These are phyloP conservation scores for Phytophthora agathidicida DNA, from an alignment of 352 stramenopile species.

Conservation along the genomic window DNA sequence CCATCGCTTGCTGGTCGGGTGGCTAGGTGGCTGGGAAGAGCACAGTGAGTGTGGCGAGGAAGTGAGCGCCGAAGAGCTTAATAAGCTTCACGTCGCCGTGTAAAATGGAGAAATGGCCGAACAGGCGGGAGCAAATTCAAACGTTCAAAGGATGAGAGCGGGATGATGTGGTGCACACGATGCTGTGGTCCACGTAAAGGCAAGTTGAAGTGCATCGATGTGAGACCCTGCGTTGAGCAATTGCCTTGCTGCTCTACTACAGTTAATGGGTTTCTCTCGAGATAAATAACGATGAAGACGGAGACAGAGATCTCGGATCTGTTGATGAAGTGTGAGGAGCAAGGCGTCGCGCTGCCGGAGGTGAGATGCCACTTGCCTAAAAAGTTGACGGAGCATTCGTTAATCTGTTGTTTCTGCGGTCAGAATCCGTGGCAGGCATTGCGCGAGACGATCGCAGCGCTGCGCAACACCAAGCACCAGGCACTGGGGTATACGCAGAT, in stretches of 20 bases:
- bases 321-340: conserved; percentile 67
- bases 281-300: conserved; percentile 47
- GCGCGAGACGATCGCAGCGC: conserved; percentile 40
- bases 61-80: too few relatives aligned
- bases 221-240: conserved; percentile 9
- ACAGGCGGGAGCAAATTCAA: conserved; percentile 27
- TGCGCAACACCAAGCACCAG: conserved; percentile 45
- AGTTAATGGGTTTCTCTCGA: conserved; percentile 10
- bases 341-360: conserved; percentile 46
- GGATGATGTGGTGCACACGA: background rate
- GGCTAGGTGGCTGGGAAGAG: too few relatives aligned
- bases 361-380: conserved; percentile 28
- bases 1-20: too few relatives aligned
- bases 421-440: conserved; percentile 56
- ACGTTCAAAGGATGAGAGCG: conserved; percentile 27
- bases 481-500: conserved; percentile 51
- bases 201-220: conserved; percentile 31
- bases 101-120: conserved; percentile 13
- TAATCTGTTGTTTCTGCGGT: background rate
- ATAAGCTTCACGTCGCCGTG: too few relatives aligned
- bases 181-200: conserved; percentile 14
- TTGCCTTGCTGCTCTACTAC: conserved; percentile 9
- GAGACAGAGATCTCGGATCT: conserved; percentile 64
- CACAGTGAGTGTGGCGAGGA: too few relatives aligned
- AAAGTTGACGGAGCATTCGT: too few relatives aligned